phyloP scores from a whole-genome alignment of 768 basidiomycete species.

The Serendipita indica region DNA sequence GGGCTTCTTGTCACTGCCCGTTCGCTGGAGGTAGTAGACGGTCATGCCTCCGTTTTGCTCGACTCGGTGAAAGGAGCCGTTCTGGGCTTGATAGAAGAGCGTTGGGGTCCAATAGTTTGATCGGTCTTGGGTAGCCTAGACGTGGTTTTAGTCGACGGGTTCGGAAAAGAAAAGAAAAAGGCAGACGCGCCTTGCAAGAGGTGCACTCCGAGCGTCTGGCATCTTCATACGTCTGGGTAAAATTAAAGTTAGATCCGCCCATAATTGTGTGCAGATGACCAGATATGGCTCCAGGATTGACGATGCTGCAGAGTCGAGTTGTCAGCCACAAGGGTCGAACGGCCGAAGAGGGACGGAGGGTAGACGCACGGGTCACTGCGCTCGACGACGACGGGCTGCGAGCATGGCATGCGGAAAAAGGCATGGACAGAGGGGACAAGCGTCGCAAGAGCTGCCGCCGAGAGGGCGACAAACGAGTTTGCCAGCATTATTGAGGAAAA shows the following conservation, averaged over 20 bases:
- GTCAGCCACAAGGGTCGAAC: not conserved
- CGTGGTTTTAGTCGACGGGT: too few species aligned
- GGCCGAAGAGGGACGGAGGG: too few species aligned
- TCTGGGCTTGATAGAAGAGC: constrained; percentile 11
- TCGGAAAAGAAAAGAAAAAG: constrained; percentile 2
- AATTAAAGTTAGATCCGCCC: constrained; percentile 6
- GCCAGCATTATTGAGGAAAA: too few species aligned
- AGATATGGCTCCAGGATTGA: constrained; percentile 9
- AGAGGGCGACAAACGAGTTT: not conserved
- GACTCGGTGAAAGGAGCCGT: constrained; percentile 9
- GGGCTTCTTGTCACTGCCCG: not conserved
- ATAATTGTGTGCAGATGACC: constrained; percentile 10
- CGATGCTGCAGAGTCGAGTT: constrained; percentile 3
- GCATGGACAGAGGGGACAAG: constrained; percentile 1
- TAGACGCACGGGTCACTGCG: constrained; percentile 10
- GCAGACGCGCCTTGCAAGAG: constrained; percentile 8
- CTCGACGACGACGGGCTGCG: constrained; percentile 9
- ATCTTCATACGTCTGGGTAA: not conserved
- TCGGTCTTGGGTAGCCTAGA: not conserved
- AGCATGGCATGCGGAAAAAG: constrained; percentile 11
- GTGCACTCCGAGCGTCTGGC: constrained; percentile 1
- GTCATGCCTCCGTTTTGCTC: constrained; percentile 10
- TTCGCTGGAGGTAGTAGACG: constrained; percentile 12
- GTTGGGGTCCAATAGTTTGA: constrained; percentile 12
- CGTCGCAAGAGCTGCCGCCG: not conserved